Evolutionary conservation across 441 rosid genomes (phyloP), one percentile per base, ranked within the genome.

Genomic region (Omphalea diandra): DNA sequence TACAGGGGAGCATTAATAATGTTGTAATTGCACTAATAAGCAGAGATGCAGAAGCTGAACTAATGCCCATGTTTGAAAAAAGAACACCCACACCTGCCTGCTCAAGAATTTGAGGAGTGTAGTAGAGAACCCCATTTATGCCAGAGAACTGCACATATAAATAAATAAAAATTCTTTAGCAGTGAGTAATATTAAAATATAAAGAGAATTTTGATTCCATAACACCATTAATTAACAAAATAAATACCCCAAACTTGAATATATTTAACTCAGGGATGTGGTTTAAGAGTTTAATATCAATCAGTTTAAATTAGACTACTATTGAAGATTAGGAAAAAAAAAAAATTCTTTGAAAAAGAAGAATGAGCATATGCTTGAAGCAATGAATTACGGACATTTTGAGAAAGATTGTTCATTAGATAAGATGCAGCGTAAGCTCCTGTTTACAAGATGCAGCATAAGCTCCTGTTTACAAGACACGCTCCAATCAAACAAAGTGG

Each of bases 31-130:
- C 94, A 76, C 97, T 93, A 47, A 88, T 85, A 32, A 93, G 91
- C 71, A 93, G 81, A 12, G 96, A 89, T 46, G 94, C 76, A 44
- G 96, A 93, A 63, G 89, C 71, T 61, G 93, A 72, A 77, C 90
- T 80, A 63, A 93, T 67, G 69, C 88, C 96, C 82, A 93, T 3
- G 85, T 90, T 85, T 15, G 94, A 86, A 69, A 91, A 87, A 70
- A 91, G 93, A 82, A 88, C 77, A 29, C 93, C 96, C 2, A 88
- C 97, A 65, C 98, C 98, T 2, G 98, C 94, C 75, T 93, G 90
- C 83, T 91, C 90, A 35, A 93, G 90, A 78, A 93, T 91, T 82
- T 93, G 98, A 71, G 98, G 98, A 60, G 97, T 91, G 83, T 93
- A 93, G 83, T 91, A 93, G 26, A 93, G 87, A 73, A 93, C 93